phyloP scores from a whole-genome alignment of 805 yeast genomes.

The Metschnikowia kunwiensis region DNA sequence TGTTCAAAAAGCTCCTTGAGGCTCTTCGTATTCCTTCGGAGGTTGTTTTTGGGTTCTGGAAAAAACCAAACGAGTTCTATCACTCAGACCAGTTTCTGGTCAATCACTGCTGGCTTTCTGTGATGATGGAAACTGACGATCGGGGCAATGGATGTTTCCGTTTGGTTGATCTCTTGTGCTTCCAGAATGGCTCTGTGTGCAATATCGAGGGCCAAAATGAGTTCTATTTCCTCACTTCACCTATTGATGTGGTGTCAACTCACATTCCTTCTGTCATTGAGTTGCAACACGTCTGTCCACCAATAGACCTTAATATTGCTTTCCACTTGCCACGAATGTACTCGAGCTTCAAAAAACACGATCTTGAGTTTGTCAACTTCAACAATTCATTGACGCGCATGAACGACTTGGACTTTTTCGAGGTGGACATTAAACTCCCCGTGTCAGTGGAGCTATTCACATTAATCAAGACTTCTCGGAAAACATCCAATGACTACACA shows the following conservation, averaged over 20 bases:
- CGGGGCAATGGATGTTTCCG: constrained; percentile 47
- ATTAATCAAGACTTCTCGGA: constrained; percentile 50
- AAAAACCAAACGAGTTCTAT: constrained; percentile 65
- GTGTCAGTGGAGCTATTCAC: constrained; percentile 65
- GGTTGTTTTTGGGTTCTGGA: constrained; percentile 77
- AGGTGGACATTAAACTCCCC: constrained; percentile 73
- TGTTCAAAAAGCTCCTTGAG: constrained; percentile 70
- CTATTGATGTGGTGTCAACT: constrained; percentile 71
- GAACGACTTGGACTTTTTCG: constrained; percentile 73
- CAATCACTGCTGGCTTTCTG: constrained; percentile 89
- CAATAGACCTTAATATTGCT: constrained; percentile 73
- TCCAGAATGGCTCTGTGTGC: constrained; percentile 32
- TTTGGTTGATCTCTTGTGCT: constrained; percentile 60
- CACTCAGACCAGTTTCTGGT: constrained; percentile 50
- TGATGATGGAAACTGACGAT: constrained; percentile 61
- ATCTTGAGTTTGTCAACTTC: constrained; percentile 57
- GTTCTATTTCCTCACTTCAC: constrained; percentile 76
- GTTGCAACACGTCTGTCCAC: constrained; percentile 85
- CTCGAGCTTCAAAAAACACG: constrained; percentile 68
- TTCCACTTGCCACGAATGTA: constrained; percentile 82
- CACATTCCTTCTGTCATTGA: constrained; percentile 80
- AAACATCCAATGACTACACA: constrained; percentile 50
- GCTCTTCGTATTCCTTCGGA: constrained; percentile 71
- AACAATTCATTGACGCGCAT: constrained; percentile 74
- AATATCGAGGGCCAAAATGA: constrained; percentile 39